Percentiles rank a stretch among this genome's conserved stretches.
Conservation (phyloP, 371 early-diverging fungal genomes). For the Syncephalis plumigaleata region DNA sequence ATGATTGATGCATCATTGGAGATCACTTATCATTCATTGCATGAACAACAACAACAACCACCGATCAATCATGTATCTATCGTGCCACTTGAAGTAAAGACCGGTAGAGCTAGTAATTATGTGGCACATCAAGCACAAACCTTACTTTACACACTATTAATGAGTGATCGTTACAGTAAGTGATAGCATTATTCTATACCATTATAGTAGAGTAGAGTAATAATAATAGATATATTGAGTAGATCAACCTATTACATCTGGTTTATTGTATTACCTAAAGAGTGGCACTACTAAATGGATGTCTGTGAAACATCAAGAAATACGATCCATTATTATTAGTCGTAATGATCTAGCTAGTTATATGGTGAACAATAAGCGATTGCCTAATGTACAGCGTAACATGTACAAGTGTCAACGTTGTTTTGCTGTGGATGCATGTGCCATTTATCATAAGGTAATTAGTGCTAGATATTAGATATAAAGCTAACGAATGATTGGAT, state of each 20-base stretch:
- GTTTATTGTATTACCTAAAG: slow-evolving; percentile 62
- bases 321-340: slow-evolving; percentile 44
- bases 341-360: slow-evolving; percentile 58
- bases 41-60: too few species aligned
- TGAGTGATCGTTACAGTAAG: slow-evolving; percentile 72
- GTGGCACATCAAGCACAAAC: slow-evolving; percentile 75
- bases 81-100: slow-evolving; percentile 84
- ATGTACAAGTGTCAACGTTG: slow-evolving; percentile 55
- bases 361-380: slow-evolving; percentile 8
- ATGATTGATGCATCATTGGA: slow-evolving; percentile 51
- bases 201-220: too few species aligned
- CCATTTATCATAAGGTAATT: slow-evolving; percentile 36
- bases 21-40: neutral
- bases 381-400: slow-evolving; percentile 56
- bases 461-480: neutral
- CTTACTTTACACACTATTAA: slow-evolving; percentile 61
- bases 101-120: slow-evolving; percentile 37
- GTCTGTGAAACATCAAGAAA: slow-evolving; percentile 36
- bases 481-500: neutral
- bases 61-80: too few species aligned
- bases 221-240: slow-evolving; percentile 1
- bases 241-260: slow-evolving; percentile 42
- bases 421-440: slow-evolving; percentile 39
- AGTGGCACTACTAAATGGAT: slow-evolving; percentile 33
- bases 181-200: neutral